phyloP scores from a whole-genome alignment of 108 stramenopile species.

The Aurantiochytrium sp. region DNA sequence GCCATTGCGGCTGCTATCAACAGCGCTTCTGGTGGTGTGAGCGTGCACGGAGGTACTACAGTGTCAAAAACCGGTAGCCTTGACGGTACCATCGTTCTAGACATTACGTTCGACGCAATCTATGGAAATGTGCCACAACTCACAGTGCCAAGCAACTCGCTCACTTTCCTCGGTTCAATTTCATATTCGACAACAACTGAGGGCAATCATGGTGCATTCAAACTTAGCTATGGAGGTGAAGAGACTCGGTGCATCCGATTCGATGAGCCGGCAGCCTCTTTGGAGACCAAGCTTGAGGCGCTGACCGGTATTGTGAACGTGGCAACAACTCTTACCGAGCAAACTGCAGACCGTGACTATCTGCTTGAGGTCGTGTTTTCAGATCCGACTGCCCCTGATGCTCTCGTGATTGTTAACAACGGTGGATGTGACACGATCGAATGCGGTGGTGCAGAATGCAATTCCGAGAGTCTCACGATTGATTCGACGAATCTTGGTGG shows the following conservation, averaged over 20 bases:
- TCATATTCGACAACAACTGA: not conserved
- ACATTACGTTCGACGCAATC: too few relatives aligned
- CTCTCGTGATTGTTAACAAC: not conserved
- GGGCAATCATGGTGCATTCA: not conserved
- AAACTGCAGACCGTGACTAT: not conserved
- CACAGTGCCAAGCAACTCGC: not conserved
- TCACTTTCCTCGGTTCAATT: not conserved
- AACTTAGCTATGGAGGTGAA: not conserved
- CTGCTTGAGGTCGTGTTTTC: not conserved
- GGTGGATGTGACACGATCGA: not conserved
- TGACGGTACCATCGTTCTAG: too few relatives aligned
- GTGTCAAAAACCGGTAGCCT: too few relatives aligned
- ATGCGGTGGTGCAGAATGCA: not conserved
- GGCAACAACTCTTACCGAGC: not conserved
- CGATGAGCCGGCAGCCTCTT: not conserved
- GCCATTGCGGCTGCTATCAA: not conserved
- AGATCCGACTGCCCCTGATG: not conserved
- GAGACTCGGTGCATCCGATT: not conserved
- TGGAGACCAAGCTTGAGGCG: not conserved
- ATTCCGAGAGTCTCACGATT: slow-evolving; percentile 18
- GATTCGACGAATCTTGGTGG: slow-evolving; percentile 48
- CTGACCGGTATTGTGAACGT: not conserved
- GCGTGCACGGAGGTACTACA: too few relatives aligned
- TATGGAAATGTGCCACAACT: not conserved
- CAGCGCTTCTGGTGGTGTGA: too few relatives aligned